These are phyloP conservation scores for Garcia nutans DNA, from an alignment of 345 rosid genomes.

Conservation along the genomic window DNA sequence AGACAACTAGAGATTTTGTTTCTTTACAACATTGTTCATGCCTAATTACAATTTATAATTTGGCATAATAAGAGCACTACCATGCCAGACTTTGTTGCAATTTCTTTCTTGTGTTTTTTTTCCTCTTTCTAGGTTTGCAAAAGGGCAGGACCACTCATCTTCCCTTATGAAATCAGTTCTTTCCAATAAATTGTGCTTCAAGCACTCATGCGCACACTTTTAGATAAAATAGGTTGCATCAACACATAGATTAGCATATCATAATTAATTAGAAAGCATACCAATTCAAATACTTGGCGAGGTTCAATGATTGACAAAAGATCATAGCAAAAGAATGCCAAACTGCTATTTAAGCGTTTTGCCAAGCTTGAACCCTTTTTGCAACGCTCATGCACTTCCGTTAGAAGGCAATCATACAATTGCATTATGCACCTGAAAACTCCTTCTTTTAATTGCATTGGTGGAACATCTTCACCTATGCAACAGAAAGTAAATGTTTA, in stretches of 20 bases:
- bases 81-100: background rate
- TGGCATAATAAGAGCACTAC: no score
- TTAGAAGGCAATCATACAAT: constrained; percentile 90
- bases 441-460: constrained; percentile 93
- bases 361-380: constrained; percentile 97
- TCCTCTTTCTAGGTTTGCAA: no score
- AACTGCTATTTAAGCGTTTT: constrained; percentile 90
- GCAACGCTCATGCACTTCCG: constrained; percentile 98
- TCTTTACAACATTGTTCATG: background rate
- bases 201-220: no score
- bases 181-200: background rate
- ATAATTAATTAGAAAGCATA: constrained; percentile 33
- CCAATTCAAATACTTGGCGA: constrained; percentile 96
- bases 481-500: constrained; percentile 8
- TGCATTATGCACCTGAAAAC: constrained; percentile 91
- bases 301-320: constrained; percentile 92
- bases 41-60: no score
- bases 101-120: no score
- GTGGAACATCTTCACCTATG: constrained; percentile 95
- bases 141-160: background rate
- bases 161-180: background rate
- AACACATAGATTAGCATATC: background rate
- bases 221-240: no score
- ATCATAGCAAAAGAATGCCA: constrained; percentile 98
- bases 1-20: no score